A percentile compares a stretch with the other conserved stretches of the same genome.
Conservation (phyloP, 768 basidiomycete genomes). For the Chlorophyllum brunneum region DNA sequence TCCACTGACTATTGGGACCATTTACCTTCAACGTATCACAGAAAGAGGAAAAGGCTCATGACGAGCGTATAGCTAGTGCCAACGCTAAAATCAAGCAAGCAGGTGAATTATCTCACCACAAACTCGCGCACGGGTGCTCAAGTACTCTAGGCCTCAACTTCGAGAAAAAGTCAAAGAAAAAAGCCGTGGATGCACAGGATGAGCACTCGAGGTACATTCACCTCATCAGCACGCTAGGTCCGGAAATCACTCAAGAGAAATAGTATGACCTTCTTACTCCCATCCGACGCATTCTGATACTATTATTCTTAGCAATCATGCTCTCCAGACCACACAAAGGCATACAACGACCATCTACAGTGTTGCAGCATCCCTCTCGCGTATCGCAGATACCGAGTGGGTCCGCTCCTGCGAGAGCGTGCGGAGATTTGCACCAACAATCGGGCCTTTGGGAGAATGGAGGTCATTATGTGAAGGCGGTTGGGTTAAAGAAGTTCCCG, state of each 20-base stretch:
- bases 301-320: slow-evolving; percentile 53
- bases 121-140: background rate
- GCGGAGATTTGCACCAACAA: slow-evolving; percentile 57
- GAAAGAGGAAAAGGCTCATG: slow-evolving; percentile 81
- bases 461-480: slow-evolving; percentile 71
- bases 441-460: slow-evolving; percentile 74
- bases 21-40: slow-evolving; percentile 21
- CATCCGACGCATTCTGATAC: background rate
- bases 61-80: slow-evolving; percentile 61
- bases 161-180: slow-evolving; percentile 81
- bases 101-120: slow-evolving; percentile 30
- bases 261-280: slow-evolving; percentile 45
- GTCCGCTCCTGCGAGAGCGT: slow-evolving; percentile 66
- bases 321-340: slow-evolving; percentile 55
- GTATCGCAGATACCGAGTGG: slow-evolving; percentile 82
- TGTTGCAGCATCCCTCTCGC: slow-evolving; percentile 61
- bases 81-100: slow-evolving; percentile 79
- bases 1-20: background rate
- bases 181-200: slow-evolving; percentile 57
- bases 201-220: slow-evolving; percentile 79
- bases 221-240: slow-evolving; percentile 65
- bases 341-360: slow-evolving; percentile 55
- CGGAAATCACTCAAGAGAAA: slow-evolving; percentile 79
- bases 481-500: slow-evolving; percentile 55
- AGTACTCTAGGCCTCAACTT: slow-evolving; percentile 53